Base-by-base conservation (phyloP, 805 yeast genomes). In the Spathaspora gorwiae region DNA sequence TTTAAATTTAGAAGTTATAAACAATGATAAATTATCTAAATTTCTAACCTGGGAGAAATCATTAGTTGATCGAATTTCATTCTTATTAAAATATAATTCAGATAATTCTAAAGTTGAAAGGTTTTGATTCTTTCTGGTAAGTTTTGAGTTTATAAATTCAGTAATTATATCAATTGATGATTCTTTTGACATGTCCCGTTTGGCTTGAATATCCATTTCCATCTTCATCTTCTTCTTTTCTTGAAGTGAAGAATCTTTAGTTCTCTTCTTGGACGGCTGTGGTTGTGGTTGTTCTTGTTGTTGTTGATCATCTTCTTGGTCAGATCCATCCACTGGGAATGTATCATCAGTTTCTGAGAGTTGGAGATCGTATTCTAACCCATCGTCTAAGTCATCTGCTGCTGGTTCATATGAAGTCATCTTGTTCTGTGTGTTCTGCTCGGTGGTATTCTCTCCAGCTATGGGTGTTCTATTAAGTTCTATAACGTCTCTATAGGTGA, bases 381-480 rank as follows among this genome's bases (percentile, higher is more conserved):
- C 92, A 59, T 87, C 95, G 42, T 87, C 90, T 47, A 88, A 69
- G 48, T 84, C 95, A 62, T 89, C 96, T 12, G 76, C 85, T 14
- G 41, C 49, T n/a, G 51, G 35, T 19, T 33, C 35, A 15, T 26
- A 30, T 40, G 24, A 3, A 10, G 43, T 19, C 7, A 26, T 36
- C 29, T 26, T 42, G 36, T 24, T 33, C 35, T 42, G 40, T 35
- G 39, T 27, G 27, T n/a, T 19, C 24, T 19, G 24, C 24, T 19
- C 24, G 24, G 24, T 19, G 5, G 24, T 19, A 19, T 19, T 19
- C 24, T 19, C 24, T 19, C 24, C 24, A 19, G 24, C 24, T 19
- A 19, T 5, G 2, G 24, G 24, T 19, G 24, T 5, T 19, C 24
- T 19, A 19, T 19, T 19, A 19, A 19, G 24, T 19, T 19, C 24